Conservation (phyloP, 1,139 yeast genomes). For the Schwanniomyces etchellsii region DNA sequence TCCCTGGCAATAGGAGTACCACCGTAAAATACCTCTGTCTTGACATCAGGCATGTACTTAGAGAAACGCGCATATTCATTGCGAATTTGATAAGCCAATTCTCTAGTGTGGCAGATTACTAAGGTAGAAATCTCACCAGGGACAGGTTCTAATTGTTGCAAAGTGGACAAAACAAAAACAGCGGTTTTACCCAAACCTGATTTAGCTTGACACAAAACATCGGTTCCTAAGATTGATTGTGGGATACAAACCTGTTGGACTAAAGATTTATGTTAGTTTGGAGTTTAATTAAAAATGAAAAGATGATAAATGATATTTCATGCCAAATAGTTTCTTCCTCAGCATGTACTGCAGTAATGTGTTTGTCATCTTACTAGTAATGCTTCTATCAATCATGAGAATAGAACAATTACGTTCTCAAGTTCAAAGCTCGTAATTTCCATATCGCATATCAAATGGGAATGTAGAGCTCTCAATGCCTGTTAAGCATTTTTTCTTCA, state of each 20-base stretch:
- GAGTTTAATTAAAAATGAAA: constrained; percentile 1
- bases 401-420: no score
- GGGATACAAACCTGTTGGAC: constrained; percentile 99
- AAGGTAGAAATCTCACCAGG: constrained; percentile 94
- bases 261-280: constrained; percentile 21
- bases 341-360: no score
- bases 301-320: constrained; percentile 4
- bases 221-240: constrained; percentile 96
- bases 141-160: constrained; percentile 96
- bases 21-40: constrained; percentile 95
- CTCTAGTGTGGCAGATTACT: constrained; percentile 97
- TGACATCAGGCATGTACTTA: constrained; percentile 96
- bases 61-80: constrained; percentile 97
- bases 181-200: constrained; percentile 99
- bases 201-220: constrained; percentile 97
- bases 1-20: constrained; percentile 89
- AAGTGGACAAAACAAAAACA: constrained; percentile 90
- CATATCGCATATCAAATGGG: no score
- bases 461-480: no score
- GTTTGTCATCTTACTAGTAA: not conserved
- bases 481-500: no score
- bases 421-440: no score
- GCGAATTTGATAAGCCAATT: constrained; percentile 96
- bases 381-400: not conserved
- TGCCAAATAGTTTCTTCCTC: constrained; percentile 3